A percentile compares a stretch with the other conserved stretches of the same genome.
These are phyloP conservation scores for Alternaria atra DNA, from an alignment of 2,329 filamentous ascomycete species.

Conservation along the genomic window DNA sequence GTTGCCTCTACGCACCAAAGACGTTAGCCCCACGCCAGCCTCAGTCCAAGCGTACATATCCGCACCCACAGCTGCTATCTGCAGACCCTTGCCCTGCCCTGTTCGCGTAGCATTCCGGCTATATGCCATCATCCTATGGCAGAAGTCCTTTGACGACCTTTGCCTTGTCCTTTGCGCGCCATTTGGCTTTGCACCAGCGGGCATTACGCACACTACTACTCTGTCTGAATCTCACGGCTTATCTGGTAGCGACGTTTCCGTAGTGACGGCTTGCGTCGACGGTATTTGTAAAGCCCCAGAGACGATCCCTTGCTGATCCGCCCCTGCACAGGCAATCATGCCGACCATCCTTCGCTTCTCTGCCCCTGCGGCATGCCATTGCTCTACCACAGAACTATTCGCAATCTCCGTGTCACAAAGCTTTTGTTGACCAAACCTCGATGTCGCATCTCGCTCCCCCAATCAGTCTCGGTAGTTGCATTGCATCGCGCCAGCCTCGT, in stretches of 20 bases:
- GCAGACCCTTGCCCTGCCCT: slow-evolving; percentile 9
- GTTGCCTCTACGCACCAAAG: neutral
- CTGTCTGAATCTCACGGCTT: neutral
- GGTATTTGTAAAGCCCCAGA: neutral
- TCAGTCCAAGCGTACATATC: slow-evolving; percentile 13
- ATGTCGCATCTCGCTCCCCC: slow-evolving; percentile 19
- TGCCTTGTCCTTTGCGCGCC: neutral
- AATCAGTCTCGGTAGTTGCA: slow-evolving; percentile 21
- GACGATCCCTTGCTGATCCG: slow-evolving; percentile 13
- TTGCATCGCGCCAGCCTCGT: slow-evolving; percentile 4
- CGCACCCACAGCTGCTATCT: slow-evolving; percentile 16
- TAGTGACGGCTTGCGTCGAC: slow-evolving; percentile 6
- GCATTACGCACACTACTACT: neutral
- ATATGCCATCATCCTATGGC: slow-evolving; percentile 10
- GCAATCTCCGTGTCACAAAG: slow-evolving; percentile 38
- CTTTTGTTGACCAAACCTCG: slow-evolving; percentile 12
- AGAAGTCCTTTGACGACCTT: neutral
- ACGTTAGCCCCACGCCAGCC: slow-evolving; percentile 13
- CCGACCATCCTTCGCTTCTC: slow-evolving; percentile 2
- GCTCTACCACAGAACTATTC: slow-evolving; percentile 6
- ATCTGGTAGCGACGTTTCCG: neutral
- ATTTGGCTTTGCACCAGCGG: neutral
- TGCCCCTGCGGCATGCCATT: slow-evolving; percentile 4
- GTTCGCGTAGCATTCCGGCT: slow-evolving; percentile 23
- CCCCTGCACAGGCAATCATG: slow-evolving; percentile 6